Evolutionary conservation across 2,329 filamentous ascomycete genomes (phyloP), one percentile per base, ranked within the genome.

Genomic region (Penicillium sp.): DNA sequence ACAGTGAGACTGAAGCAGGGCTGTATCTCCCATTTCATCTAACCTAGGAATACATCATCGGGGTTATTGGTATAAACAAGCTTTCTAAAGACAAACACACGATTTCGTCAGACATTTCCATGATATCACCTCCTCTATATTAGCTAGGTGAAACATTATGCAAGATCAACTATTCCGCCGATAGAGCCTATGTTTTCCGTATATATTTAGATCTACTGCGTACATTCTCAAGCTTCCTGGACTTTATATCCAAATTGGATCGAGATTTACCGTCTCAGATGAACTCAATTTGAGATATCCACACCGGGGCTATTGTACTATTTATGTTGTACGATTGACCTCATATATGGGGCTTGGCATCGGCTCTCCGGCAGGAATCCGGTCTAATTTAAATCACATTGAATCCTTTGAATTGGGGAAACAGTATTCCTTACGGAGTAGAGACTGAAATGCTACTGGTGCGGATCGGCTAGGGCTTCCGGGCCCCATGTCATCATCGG

Each of bases 401-500:
- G 22, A 4, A 24, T 24, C 22, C 39, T 29, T 17, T 3, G 15
- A 22, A 29, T 6, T 31, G n/a, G 33, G 9, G 12, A 22, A 22
- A 35, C 3, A 17, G 17, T 21, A 17, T 17, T 17, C 17, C 17
- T 17, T 17, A 21, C 21, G 21, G 21, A 21, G 21, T 15, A 26
- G n/a, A 19, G 6, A 41, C n/a, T 38, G 21, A 34, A 17, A 32
- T 21, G 31, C 15, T 17, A 34, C 31, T 33, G 29, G 41, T 43
- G 34, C 19, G 34, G 44, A 46, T 46, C 44, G 15, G 9, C 9
- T 12, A 46, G 33, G 43, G 43, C 13, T 43, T 26, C 22, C 31
- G 43, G 24, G 13, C 10, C 33, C 15, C 15, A 46, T 46, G 44
- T 41, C 44, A 46, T 45, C 43, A 40, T 46, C 35, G 44, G 34